phyloP scores from a whole-genome alignment of 2,329 filamentous ascomycete genomes.

The Fonsecaea monophora region DNA sequence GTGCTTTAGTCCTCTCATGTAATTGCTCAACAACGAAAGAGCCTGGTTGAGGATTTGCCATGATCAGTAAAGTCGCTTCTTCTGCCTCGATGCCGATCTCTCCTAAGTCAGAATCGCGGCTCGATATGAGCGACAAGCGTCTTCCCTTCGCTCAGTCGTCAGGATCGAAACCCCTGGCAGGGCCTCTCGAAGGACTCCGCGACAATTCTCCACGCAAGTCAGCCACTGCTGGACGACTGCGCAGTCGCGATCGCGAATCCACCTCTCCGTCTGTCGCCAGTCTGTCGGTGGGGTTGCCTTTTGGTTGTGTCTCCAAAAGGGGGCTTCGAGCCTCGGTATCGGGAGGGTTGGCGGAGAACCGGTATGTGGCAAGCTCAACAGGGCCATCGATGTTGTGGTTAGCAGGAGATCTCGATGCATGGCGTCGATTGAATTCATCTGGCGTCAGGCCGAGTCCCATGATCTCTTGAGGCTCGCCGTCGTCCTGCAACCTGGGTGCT shows the following conservation, averaged over 20 bases:
- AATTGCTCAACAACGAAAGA: neutral
- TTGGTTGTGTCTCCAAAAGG: constrained; percentile 10
- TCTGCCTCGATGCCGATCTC: neutral
- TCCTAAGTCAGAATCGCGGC: neutral
- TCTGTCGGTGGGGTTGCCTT: constrained; percentile 8
- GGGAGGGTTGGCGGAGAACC: constrained; percentile 18
- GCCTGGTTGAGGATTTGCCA: too few relatives aligned
- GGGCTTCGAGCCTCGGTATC: constrained; percentile 23
- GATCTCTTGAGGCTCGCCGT: constrained; percentile 31
- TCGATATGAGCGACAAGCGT: neutral
- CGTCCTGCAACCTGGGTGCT: constrained; percentile 14
- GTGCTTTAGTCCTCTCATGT: neutral
- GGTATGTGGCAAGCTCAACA: constrained; percentile 30
- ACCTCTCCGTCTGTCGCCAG: neutral
- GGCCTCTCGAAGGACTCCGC: constrained; percentile 23
- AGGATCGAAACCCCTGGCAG: constrained; percentile 8
- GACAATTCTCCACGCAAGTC: constrained; percentile 24
- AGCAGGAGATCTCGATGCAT: constrained; percentile 22
- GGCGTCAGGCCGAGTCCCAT: constrained; percentile 29
- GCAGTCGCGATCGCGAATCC: constrained; percentile 21
- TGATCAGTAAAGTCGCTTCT: neutral
- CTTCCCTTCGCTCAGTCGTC: constrained; percentile 15
- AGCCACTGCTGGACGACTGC: constrained; percentile 20
- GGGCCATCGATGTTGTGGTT: constrained; percentile 16
- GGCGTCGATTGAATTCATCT: constrained; percentile 30